These are phyloP conservation scores for Globisporangium lucens DNA, from an alignment of 352 stramenopile species.

Conservation along the genomic window DNA sequence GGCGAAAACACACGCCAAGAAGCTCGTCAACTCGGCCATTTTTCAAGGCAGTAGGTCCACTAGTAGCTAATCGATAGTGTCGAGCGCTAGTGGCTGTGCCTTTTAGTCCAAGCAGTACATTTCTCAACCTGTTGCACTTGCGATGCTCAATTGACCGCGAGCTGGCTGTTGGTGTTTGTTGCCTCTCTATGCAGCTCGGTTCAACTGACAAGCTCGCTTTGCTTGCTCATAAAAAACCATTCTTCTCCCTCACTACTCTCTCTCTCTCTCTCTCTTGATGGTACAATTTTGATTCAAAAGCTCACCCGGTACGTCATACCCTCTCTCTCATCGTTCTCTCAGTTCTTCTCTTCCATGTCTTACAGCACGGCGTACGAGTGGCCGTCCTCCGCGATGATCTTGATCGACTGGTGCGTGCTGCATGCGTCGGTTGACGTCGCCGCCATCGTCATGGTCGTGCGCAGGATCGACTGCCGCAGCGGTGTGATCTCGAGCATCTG, in stretches of 20 bases:
- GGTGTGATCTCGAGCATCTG: slow-evolving; percentile 11
- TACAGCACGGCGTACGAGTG: slow-evolving; percentile 20
- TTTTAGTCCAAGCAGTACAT: background rate
- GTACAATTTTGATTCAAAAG: background rate
- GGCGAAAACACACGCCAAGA: background rate
- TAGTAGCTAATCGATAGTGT: background rate
- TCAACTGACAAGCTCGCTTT: background rate
- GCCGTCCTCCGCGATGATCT: slow-evolving; percentile 17
- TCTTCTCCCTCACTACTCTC: background rate
- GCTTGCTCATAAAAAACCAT: background rate
- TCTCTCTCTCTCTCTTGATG: background rate
- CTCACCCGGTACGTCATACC: background rate
- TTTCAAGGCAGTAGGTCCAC: background rate
- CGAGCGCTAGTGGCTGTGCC: background rate
- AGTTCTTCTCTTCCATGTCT: background rate
- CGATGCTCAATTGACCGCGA: background rate
- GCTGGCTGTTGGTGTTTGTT: background rate
- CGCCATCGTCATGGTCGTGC: slow-evolving; percentile 18
- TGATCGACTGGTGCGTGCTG: slow-evolving; percentile 12
- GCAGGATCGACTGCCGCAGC: slow-evolving; percentile 6
- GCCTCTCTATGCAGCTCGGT: background rate
- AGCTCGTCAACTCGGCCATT: background rate
- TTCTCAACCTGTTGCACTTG: background rate
- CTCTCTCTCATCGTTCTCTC: background rate
- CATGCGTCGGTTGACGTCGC: slow-evolving; percentile 16